Base-by-base conservation (phyloP, 768 basidiomycete species). In the Lactarius trivialis region DNA sequence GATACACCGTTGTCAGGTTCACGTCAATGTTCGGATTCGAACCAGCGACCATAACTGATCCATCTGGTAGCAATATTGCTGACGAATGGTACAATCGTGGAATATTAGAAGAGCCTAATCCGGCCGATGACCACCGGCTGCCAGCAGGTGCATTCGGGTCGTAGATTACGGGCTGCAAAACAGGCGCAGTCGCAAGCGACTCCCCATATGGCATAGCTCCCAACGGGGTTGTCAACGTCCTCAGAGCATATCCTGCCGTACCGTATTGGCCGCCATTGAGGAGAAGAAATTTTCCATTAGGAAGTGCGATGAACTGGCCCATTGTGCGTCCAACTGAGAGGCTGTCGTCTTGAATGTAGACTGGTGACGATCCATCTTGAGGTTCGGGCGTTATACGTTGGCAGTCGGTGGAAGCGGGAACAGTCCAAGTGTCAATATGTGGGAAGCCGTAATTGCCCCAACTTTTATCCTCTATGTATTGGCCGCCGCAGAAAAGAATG, bases 11-110 rank as follows among this genome's bases (percentile, higher is more conserved):
- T 21, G 76, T 72, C 37, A 76, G 66, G 68, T 87, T 85, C 63
- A 88, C 86, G 68, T 98, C 93, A 33, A 88, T 79, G 70, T 94
- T 95, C 0, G 94, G 93, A 75, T 97, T 97, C 37, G 91, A 93
- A 11, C 95, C 95, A 30, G 91, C 92, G 66, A 95, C 82, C 51
- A 96, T 72, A 41, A 98, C 85, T 4, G 89, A 89, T 1, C 83
- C 91, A 62, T 89, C 93, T 9, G 92, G 88, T 15, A 97, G 82
- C 32, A 97, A 81, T 19, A 94, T 81, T 14, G 93, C 93, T 0
- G 83, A 82, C 0, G 93, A 95, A 76, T 98, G 95, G 75, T 98
- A 98, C 69, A 98, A 74, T 58, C 93, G 80, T 48, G 93, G 79
- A 61, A 94, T 86, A 12, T 65, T 77, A 1, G 88, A 85, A 0